Evolutionary conservation across 2,329 filamentous ascomycete species (phyloP).

Genomic region (Metarhizium robertsii): DNA sequence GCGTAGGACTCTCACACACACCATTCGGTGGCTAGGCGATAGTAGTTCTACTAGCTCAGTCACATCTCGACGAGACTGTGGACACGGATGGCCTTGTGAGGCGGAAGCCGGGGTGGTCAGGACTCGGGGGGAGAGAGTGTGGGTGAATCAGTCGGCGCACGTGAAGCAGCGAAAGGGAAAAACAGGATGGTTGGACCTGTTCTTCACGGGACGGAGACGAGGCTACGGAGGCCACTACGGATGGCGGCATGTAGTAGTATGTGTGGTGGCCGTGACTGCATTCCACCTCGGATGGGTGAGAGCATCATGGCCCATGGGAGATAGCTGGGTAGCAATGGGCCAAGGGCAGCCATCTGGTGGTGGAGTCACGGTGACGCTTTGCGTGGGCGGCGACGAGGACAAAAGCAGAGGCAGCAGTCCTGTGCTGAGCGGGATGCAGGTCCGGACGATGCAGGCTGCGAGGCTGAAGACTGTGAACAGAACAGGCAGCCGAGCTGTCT

Average conservation of each 20-base stretch:
- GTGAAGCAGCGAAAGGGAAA: conserved; percentile 5
- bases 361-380: not conserved
- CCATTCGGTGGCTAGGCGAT: not conserved
- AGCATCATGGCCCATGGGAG: not conserved
- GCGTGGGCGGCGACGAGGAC: too few relatives aligned
- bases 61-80: conserved; percentile 1
- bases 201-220: not conserved
- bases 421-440: not conserved
- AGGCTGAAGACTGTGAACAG: too few relatives aligned
- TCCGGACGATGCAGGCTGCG: not conserved
- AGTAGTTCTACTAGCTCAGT: not conserved
- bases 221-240: not conserved
- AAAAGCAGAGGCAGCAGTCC: too few relatives aligned
- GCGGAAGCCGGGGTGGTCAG: conserved; percentile 2
- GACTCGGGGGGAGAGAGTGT: not conserved
- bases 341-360: not conserved
- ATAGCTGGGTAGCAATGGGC: not conserved
- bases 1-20: conserved; percentile 1
- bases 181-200: not conserved
- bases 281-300: not conserved
- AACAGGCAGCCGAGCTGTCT: too few relatives aligned
- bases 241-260: not conserved
- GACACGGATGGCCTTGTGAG: conserved; percentile 1
- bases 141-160: conserved; percentile 3
- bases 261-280: not conserved